Base-by-base conservation (phyloP, 2,329 filamentous ascomycete species). In the Diaporthe sp. region DNA sequence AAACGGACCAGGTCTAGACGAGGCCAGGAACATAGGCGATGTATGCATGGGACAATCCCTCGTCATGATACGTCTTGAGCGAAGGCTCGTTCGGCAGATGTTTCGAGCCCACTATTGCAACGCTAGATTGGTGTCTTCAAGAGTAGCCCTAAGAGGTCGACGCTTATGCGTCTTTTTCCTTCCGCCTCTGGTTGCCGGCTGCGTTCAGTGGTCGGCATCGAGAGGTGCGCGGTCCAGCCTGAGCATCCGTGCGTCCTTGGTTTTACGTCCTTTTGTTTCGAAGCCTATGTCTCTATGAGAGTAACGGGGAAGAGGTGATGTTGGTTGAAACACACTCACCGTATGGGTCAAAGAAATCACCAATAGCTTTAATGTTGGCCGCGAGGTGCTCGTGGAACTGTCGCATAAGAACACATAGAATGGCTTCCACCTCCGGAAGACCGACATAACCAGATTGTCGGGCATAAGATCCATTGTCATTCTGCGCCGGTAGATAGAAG, bases 1-100 rank as follows among this genome's bases (percentile, higher is more conserved):
- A 59, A 55, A 51, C 61, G 75, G 77, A 78, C 73, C 61, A 10
- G 32, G 50, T 70, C 73, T 51, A 39, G 53, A 27, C 47, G 47
- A 75, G 27, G 53, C 42, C 35, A 65, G 25, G 42, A 50, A 22
- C 35, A 51, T 39, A 42, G 32, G 70, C 27, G 37, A 47, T 50
- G 32, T 56, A 47, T 56, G 56, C 37, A 58, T 35, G 25, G 53
- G 9, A 2, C 32, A 32, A 27, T 32, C 17, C 42, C 17, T 53
- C 19, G 12, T 47, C 51, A 59, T 73, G 65, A 19, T 30, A 32
- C 50, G 65, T 65, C 66, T 35, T 37, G 65, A 56, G 15, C 13
- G n/a, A 69, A 55, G n/a, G 56, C 37, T 5, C 30, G 22, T 50
- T 53, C 73, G 71, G 73, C 66, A 75, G 51, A 68, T 71, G 42